Evolutionary conservation across 192 early-diverging fungal genomes (phyloP).

Genomic region (Coemansia aciculifera): DNA sequence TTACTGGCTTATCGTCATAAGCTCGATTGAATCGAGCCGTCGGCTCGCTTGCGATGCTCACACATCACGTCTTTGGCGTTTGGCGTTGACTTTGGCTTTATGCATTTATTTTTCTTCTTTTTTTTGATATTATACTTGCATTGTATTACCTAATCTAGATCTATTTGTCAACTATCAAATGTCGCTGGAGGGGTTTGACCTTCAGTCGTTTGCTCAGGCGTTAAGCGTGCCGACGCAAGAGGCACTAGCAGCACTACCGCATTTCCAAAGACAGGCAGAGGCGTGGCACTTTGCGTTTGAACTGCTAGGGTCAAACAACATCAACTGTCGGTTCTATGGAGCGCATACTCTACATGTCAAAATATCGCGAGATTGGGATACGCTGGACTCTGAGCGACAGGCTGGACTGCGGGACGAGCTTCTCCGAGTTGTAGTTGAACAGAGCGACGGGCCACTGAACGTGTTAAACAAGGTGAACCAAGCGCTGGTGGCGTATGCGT

Average conservation of each 20-base stretch:
- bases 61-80: neutral
- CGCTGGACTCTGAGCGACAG: slow-evolving; percentile 46
- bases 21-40: neutral
- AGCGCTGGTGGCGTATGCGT: slow-evolving; percentile 37
- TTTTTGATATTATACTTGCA: neutral
- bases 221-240: slow-evolving; percentile 49
- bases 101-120: neutral
- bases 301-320: slow-evolving; percentile 30
- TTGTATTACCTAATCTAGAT: slow-evolving; percentile 1
- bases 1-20: neutral
- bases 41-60: neutral
- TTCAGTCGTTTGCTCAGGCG: slow-evolving; percentile 45
- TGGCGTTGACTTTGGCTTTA: neutral
- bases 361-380: slow-evolving; percentile 41
- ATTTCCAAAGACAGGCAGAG: slow-evolving; percentile 38
- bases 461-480: slow-evolving; percentile 46
- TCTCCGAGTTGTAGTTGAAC: slow-evolving; percentile 35
- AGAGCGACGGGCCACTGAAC: slow-evolving; percentile 30
- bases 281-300: slow-evolving; percentile 53
- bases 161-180: slow-evolving; percentile 6
- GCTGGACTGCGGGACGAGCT: slow-evolving; percentile 36
- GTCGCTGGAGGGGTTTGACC: slow-evolving; percentile 37
- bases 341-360: slow-evolving; percentile 50
- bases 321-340: slow-evolving; percentile 51
- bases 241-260: slow-evolving; percentile 40